Evolutionary conservation across 2,329 filamentous ascomycete genomes (phyloP), one percentile per base, ranked within the genome.

Genomic region (Nigrospora osmanthi): DNA sequence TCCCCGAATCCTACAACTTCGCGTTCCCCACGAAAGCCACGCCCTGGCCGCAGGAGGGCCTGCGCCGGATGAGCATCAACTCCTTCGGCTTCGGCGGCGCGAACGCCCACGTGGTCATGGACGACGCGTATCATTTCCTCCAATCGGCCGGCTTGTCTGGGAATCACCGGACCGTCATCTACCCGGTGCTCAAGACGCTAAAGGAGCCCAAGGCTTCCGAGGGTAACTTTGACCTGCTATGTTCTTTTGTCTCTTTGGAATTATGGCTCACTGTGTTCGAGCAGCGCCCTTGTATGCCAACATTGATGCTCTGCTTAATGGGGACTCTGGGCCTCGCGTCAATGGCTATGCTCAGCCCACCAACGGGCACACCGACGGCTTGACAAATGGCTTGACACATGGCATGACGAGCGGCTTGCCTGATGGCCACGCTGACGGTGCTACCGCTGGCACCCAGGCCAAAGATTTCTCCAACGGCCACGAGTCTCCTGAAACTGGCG

Each of bases 51-150:
- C 41, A 63, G 1, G 38, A 57, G 0, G 69, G 71, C 10, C 58
- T 69, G 11, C 68, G 72, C 1, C 68, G 75, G 15, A 70, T 70
- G 34, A 75, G 71, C 46, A 65, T 80, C 49, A 80, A 79, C 52
- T 75, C 69, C 45, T 80, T 80, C 51, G 76, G 77, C 3, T 80
- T 74, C 52, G 76, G 77, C 2, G 77, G 76, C 35, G 75, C 75
- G 4, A 79, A 79, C 40, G 70, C 68, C 1, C 76, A 80, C 48
- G 66, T 71, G 1, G 69, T 77, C 35, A 49, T 78, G 39, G 73
- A 78, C 34, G 71, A 73, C 43, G 68, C 68, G 2, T 59, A 64
- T 3, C 58, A 60, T n/a, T 71, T 70, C 43, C 53, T 73, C 4
- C 49, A 55, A 3, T 53, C 60, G 33, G 58, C 57, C n/a, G 56